Conservation (phyloP, 2,329 filamentous ascomycete genomes). For the Colletotrichum sansevieriae region DNA sequence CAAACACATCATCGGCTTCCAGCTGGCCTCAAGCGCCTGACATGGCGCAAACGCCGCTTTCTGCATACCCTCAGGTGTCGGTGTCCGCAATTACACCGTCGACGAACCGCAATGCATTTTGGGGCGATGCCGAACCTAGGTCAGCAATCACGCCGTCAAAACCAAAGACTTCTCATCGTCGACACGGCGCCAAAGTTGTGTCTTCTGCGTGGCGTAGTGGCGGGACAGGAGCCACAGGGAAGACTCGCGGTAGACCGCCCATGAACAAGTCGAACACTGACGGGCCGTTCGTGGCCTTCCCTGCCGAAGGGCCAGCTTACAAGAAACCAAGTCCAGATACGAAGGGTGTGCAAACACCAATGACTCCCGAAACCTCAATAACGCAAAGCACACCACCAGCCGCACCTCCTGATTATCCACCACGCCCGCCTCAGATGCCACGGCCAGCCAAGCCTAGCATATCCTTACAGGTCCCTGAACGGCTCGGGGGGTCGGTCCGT, state of each 20-base stretch:
- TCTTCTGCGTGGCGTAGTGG: constrained; percentile 89
- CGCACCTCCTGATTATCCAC: background rate
- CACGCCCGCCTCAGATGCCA: constrained; percentile 21
- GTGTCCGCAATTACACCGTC: constrained; percentile 79
- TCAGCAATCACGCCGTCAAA: constrained; percentile 80
- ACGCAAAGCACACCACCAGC: constrained; percentile 25
- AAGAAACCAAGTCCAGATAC: constrained; percentile 56
- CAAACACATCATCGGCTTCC: constrained; percentile 50
- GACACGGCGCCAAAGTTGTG: constrained; percentile 85
- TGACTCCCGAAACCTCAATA: constrained; percentile 23
- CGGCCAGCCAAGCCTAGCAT: constrained; percentile 54
- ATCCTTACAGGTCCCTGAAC: constrained; percentile 60
- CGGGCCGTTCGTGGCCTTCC: constrained; percentile 78
- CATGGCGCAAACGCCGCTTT: constrained; percentile 70
- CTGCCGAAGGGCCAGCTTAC: constrained; percentile 66
- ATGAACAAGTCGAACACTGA: constrained; percentile 72
- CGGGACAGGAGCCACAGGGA: constrained; percentile 70
- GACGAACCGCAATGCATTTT: constrained; percentile 62
- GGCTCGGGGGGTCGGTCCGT: constrained; percentile 70
- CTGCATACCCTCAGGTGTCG: constrained; percentile 74
- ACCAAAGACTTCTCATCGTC: constrained; percentile 64
- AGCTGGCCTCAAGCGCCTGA: constrained; percentile 63
- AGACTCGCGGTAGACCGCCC: constrained; percentile 83
- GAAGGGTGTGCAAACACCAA: constrained; percentile 47
- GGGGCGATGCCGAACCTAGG: constrained; percentile 74